A percentile compares a stretch with the other conserved stretches of the same genome.
phyloP scores from a whole-genome alignment of 2,329 filamentous ascomycete genomes.

The Trichoderma gracile region DNA sequence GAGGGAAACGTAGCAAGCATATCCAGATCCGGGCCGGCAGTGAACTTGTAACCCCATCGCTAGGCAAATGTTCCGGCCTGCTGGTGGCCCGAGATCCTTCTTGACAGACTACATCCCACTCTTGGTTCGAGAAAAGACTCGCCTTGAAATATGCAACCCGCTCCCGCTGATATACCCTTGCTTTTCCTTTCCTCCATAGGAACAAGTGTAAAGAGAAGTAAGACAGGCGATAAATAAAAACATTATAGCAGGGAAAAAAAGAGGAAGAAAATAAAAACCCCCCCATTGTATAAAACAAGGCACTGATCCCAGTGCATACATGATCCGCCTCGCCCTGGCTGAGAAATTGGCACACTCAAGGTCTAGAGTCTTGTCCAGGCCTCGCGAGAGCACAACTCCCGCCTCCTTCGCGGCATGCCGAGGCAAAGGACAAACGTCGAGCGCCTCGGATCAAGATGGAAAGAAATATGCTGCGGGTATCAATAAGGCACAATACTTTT shows the following conservation, averaged over 20 bases:
- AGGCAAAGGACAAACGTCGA: background rate
- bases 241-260: conserved; percentile 2
- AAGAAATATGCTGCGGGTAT: conserved; percentile 33
- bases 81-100: background rate
- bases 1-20: background rate
- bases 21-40: background rate
- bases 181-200: background rate
- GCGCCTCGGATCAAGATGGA: conserved; percentile 18
- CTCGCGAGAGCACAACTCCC: conserved; percentile 5
- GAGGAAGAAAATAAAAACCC: background rate
- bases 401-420: conserved; percentile 6
- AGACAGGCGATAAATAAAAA: background rate
- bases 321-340: conserved; percentile 11
- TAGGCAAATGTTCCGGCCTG: background rate
- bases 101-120: background rate
- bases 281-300: background rate
- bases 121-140: background rate
- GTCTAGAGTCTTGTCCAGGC: background rate
- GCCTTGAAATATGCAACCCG: conserved; percentile 19
- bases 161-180: conserved; percentile 14
- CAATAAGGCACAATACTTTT: conserved; percentile 39
- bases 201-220: conserved; percentile 14
- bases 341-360: conserved; percentile 14
- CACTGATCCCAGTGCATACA: conserved; percentile 20
- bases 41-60: background rate